Base-by-base conservation (phyloP, 129 eudicot species). In the Centaurea solstitialis region DNA sequence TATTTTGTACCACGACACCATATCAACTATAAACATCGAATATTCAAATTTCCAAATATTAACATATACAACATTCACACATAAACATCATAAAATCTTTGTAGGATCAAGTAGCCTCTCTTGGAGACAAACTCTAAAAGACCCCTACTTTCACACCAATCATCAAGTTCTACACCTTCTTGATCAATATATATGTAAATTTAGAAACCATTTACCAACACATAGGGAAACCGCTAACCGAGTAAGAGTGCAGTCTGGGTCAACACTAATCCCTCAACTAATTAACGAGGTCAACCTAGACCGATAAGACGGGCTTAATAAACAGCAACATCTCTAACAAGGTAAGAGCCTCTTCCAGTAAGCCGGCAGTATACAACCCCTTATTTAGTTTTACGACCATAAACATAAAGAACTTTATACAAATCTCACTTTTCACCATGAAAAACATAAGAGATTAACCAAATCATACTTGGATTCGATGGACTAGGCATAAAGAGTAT, bases 401-500 rank as follows among this genome's bases (percentile, higher is more conserved):
- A 69, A 76, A 70, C 78, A 70, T 61, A 70, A 26, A 57, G 28
- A 35, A 70, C 78, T 61, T 76, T 71, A 61, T 71, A 82, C 78
- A 76, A 61, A 70, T 65, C 30, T 76, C 78, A 70, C 35, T 1
- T 47, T 70, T 23, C 22, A 59, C 81, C 33, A 69, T 70, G 13
- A 40, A 66, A 35, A 68, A 74, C 33, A 57, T 24, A 35, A 74
- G 84, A 84, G 75, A 33, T 73, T 7, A 20, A 74, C 59, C n/a
- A 59, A 61, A 35, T 4, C 78, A 69, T 75, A 67, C 67, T 75
- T 4, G 65, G 65, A 13, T 57, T n/a, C 22, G 22, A 57, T 57
- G 65, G 65, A 57, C n/a, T 57, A 57, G n/a, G n/a, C 21, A 81
- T 78, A 23, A 68, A 71, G 84, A 76, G 4, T 61, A 57, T 38